A percentile compares a stretch with the other conserved stretches of the same genome.
Conservation (phyloP, 1,284 basidiomycete genomes). For the Sporisorium scitamineum region DNA sequence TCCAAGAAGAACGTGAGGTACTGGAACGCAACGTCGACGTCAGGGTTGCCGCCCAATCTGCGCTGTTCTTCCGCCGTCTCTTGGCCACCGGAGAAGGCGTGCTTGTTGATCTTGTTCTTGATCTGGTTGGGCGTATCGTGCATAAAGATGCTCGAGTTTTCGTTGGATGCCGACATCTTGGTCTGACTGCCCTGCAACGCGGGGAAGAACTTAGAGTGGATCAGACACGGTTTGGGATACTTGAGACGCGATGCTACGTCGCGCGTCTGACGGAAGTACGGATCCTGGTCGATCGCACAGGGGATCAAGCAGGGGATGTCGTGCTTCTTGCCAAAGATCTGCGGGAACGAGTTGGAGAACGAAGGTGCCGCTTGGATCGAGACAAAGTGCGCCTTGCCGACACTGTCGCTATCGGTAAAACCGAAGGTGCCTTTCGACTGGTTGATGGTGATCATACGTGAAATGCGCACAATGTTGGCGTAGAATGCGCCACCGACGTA, state of each 20-base stretch:
- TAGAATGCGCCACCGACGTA: slow-evolving; percentile 92
- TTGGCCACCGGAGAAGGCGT: slow-evolving; percentile 71
- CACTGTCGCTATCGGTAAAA: slow-evolving; percentile 90
- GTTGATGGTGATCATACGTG: slow-evolving; percentile 90
- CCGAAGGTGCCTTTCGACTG: slow-evolving; percentile 96
- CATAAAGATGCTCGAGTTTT: slow-evolving; percentile 94
- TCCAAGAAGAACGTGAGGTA: slow-evolving; percentile 97
- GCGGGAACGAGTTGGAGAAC: slow-evolving; percentile 98
- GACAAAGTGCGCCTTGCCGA: slow-evolving; percentile 97
- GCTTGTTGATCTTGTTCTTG: slow-evolving; percentile 95
- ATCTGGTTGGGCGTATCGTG: slow-evolving; percentile 91
- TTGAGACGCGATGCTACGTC: slow-evolving; percentile 94
- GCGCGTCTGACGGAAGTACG: slow-evolving; percentile 95
- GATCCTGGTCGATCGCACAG: slow-evolving; percentile 94
- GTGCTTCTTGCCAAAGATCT: slow-evolving; percentile 88
- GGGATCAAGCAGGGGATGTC: slow-evolving; percentile 95
- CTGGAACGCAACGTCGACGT: slow-evolving; percentile 96
- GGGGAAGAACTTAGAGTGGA: slow-evolving; percentile 98
- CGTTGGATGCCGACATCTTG: slow-evolving; percentile 97
- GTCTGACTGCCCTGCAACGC: slow-evolving; percentile 96
- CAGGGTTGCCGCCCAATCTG: slow-evolving; percentile 87
- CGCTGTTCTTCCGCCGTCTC: slow-evolving; percentile 96
- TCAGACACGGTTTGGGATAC: slow-evolving; percentile 91
- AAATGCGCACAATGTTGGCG: slow-evolving; percentile 91
- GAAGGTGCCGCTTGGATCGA: slow-evolving; percentile 96